These are phyloP conservation scores for Geotrichum candidum DNA, from an alignment of 1,139 yeast species.

Conservation along the genomic window DNA sequence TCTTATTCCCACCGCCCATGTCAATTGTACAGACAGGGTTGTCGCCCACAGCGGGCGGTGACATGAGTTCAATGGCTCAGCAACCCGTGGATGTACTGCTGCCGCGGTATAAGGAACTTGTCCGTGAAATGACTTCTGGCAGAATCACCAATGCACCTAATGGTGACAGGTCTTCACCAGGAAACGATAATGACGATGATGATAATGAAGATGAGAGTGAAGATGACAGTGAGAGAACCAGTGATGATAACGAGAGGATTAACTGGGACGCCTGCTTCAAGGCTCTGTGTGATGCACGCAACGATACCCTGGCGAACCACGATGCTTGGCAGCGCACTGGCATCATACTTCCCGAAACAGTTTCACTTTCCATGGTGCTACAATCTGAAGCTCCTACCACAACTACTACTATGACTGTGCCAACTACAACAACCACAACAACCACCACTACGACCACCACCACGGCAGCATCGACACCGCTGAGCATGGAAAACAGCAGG, in stretches of 20 bases:
- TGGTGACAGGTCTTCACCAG: background rate
- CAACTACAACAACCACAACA: background rate
- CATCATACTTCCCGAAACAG: background rate
- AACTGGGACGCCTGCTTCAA: constrained; percentile 3
- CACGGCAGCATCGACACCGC: background rate
- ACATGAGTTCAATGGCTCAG: background rate
- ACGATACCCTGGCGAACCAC: background rate
- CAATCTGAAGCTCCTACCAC: background rate
- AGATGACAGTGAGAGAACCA: background rate
- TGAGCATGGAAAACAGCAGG: background rate
- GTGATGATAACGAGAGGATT: background rate
- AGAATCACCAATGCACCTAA: background rate
- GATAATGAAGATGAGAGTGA: background rate
- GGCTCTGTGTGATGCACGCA: background rate
- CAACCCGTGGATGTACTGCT: constrained; percentile 3
- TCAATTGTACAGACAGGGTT: background rate
- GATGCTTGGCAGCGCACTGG: constrained; percentile 4
- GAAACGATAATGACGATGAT: background rate
- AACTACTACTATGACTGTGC: background rate
- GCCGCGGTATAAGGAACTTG: constrained; percentile 3
- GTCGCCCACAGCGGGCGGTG: background rate
- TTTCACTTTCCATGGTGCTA: background rate
- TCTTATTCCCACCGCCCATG: constrained; percentile 10
- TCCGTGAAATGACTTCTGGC: background rate
- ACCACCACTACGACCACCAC: background rate